Evolutionary conservation across 2,329 filamentous ascomycete species (phyloP).

Genomic region (Phialophora expanda): DNA sequence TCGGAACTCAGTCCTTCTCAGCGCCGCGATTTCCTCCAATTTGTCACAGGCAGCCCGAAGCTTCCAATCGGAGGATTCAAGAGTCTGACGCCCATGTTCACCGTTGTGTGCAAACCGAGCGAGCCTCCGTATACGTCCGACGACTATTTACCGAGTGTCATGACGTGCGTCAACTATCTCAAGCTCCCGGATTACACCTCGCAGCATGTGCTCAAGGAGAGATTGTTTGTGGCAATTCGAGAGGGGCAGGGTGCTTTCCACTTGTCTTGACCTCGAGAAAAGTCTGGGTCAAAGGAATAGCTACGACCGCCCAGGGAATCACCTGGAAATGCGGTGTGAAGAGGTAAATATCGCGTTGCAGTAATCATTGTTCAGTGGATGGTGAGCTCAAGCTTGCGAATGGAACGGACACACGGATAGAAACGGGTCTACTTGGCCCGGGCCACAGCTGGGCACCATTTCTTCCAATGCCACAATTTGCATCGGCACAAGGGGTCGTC

Average conservation of each 20-base stretch:
- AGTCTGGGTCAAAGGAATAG: neutral
- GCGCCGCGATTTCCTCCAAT: slow-evolving; percentile 93
- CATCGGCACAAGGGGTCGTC: neutral
- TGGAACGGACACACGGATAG: neutral
- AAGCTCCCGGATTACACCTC: slow-evolving; percentile 94
- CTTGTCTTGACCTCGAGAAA: slow-evolving; percentile 66
- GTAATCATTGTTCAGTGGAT: neutral
- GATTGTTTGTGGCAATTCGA: slow-evolving; percentile 82
- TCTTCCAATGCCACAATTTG: neutral
- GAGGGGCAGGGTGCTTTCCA: slow-evolving; percentile 99
- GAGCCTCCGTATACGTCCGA: slow-evolving; percentile 92
- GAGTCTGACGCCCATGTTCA: slow-evolving; percentile 96
- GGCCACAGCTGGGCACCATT: neutral
- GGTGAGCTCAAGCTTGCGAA: slow-evolving; percentile 1
- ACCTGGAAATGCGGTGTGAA: neutral
- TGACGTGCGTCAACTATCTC: slow-evolving; percentile 99
- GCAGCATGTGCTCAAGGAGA: slow-evolving; percentile 75
- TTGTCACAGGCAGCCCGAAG: slow-evolving; percentile 96
- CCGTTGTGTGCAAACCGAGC: slow-evolving; percentile 98
- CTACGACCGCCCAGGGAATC: neutral
- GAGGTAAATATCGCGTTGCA: neutral
- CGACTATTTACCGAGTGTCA: slow-evolving; percentile 98
- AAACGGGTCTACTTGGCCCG: neutral
- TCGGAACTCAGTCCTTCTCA: slow-evolving; percentile 76
- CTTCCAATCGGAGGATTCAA: slow-evolving; percentile 98